These are phyloP conservation scores for Metarhizium brunneum DNA, from an alignment of 2,329 filamentous ascomycete species.

Conservation along the genomic window DNA sequence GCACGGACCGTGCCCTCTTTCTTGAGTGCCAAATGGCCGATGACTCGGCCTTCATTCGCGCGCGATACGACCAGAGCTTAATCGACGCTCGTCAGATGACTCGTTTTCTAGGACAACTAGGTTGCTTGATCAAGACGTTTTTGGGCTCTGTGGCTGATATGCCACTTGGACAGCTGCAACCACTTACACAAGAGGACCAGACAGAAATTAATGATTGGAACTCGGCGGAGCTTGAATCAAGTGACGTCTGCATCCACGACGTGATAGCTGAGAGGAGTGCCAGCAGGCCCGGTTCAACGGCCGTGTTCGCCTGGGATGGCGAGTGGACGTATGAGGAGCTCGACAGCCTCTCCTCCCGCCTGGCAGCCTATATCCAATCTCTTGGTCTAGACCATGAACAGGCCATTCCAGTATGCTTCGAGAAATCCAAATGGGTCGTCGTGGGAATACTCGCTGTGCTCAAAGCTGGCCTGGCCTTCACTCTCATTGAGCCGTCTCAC, in stretches of 20 bases:
- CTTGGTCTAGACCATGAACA: background rate
- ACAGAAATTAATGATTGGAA: background rate
- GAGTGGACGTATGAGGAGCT: background rate
- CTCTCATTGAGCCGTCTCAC: constrained; percentile 7
- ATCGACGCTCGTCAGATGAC: too few relatives aligned
- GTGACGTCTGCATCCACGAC: background rate
- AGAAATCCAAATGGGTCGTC: constrained; percentile 19
- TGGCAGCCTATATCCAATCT: background rate
- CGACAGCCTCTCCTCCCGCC: background rate
- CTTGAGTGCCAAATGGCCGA: too few relatives aligned
- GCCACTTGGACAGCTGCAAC: too few relatives aligned
- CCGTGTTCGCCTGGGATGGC: background rate
- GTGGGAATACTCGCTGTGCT: constrained; percentile 11
- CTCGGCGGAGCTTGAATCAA: background rate
- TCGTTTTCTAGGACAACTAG: too few relatives aligned
- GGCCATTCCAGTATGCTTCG: background rate
- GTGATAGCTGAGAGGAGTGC: background rate
- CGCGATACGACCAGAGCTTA: too few relatives aligned
- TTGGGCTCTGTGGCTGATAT: too few relatives aligned
- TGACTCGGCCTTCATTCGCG: too few relatives aligned
- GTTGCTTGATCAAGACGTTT: too few relatives aligned
- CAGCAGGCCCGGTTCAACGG: background rate
- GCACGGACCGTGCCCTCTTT: too few relatives aligned
- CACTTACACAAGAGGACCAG: too few relatives aligned
- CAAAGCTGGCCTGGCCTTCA: constrained; percentile 10